Conservation (phyloP, 768 basidiomycete genomes). For the Mycena venus region DNA sequence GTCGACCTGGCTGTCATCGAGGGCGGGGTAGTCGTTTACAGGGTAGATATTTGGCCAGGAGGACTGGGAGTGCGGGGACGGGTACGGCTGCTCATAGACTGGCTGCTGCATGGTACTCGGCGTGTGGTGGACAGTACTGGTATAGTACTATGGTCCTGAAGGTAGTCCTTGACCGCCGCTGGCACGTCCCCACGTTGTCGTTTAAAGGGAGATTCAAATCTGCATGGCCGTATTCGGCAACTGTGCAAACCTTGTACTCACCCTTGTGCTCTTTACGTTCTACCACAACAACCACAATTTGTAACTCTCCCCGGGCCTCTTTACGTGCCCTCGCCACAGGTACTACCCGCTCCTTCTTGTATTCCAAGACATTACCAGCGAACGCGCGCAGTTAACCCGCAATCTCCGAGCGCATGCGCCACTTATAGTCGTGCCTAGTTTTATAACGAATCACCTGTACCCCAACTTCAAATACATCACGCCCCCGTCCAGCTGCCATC, state of each 20-base stretch:
- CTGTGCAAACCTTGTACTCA: constrained; percentile 16
- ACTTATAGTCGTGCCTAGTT: no score
- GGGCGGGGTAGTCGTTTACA: constrained; percentile 19
- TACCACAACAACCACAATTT: not conserved
- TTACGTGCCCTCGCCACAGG: not conserved
- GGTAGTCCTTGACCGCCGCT: not conserved
- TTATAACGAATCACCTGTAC: no score
- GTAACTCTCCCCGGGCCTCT: not conserved
- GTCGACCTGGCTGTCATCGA: constrained; percentile 54
- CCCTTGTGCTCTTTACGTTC: constrained; percentile 6
- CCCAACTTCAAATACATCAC: no score
- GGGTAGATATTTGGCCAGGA: not conserved
- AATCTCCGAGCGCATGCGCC: constrained; percentile 5
- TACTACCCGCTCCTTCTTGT: not conserved
- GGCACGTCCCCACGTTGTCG: constrained; percentile 3
- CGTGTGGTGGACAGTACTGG: not conserved
- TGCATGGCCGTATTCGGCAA: not conserved
- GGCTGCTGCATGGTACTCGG: constrained; percentile 3
- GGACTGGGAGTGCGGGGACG: not conserved
- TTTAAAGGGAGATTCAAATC: not conserved
- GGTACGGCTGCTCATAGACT: not conserved
- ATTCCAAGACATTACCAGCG: not conserved
- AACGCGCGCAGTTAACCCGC: not conserved
- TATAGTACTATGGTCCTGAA: not conserved
- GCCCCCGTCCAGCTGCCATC: not conserved